phyloP scores from a whole-genome alignment of 108 stramenopile species.

The Fragilaria radians region DNA sequence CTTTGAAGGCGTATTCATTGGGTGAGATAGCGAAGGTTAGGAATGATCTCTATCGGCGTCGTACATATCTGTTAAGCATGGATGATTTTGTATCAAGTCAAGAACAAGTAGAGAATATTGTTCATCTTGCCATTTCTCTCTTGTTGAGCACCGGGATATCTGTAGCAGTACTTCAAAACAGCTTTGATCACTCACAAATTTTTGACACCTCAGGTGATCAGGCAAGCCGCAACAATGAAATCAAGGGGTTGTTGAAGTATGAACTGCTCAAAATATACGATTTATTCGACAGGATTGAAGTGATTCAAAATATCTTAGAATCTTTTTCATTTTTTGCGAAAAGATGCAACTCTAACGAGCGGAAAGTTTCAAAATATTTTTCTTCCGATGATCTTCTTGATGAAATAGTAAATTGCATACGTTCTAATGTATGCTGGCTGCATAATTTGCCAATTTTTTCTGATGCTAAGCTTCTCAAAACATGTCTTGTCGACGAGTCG shows the following conservation, averaged over 20 bases:
- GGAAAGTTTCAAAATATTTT: not conserved
- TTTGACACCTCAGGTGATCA: not conserved
- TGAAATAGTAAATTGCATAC: not conserved
- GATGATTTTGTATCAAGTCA: not conserved
- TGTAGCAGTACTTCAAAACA: conserved; percentile 17
- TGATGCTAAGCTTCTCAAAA: not conserved
- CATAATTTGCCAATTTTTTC: not conserved
- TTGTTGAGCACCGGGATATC: conserved; percentile 15
- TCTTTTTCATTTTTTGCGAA: not conserved
- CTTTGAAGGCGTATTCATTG: not conserved
- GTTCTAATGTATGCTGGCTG: not conserved
- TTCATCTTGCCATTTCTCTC: conserved; percentile 14
- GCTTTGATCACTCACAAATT: conserved; percentile 6
- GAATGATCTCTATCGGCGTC: not conserved
- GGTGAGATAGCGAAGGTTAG: not conserved
- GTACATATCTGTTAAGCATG: not conserved
- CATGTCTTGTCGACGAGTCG: not conserved
- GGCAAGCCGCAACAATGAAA: not conserved
- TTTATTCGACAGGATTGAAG: not conserved
- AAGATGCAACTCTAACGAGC: not conserved
- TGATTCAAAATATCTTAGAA: not conserved
- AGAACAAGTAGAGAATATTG: not conserved
- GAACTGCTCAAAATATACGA: conserved; percentile 26
- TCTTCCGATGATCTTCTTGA: not conserved
- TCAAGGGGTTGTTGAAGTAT: conserved; percentile 13